phyloP scores from a whole-genome alignment of 768 basidiomycete genomes.

The Pulveroboletus frians region DNA sequence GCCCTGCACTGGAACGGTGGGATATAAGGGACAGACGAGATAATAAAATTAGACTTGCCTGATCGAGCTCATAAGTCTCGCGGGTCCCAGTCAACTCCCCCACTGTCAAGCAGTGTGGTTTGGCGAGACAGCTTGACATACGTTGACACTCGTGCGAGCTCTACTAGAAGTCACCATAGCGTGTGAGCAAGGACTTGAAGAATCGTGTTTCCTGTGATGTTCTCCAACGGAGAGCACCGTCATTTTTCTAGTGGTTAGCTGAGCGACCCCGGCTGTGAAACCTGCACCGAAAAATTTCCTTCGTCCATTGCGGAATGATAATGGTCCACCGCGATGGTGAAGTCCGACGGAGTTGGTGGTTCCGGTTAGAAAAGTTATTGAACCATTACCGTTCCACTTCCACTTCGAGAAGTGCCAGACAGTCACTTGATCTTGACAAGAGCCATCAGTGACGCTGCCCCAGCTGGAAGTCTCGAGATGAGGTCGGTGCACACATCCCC shows the following conservation, averaged over 20 bases:
- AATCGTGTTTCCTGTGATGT: neutral
- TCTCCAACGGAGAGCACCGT: neutral
- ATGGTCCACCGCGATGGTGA: neutral
- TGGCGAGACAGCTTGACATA: neutral
- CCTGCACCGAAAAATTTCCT: neutral
- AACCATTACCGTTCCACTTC: neutral
- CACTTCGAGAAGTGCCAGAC: too few species aligned
- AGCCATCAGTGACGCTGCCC: neutral
- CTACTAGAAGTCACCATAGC: neutral
- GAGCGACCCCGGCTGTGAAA: neutral
- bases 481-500: neutral
- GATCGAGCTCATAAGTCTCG: too few species aligned
- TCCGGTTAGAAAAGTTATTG: neutral
- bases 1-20: too few species aligned
- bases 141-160: neutral
- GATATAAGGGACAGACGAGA: too few species aligned
- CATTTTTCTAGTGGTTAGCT: neutral
- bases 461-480: neutral
- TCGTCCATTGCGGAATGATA: neutral
- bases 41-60: too few species aligned
- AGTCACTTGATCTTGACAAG: neutral
- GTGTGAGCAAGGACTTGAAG: neutral
- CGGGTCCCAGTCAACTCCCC: neutral
- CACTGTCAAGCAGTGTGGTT: neutral
- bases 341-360: neutral